Conservation (phyloP, 257 asterid genomes). For the Ocimum tenuiflorum region DNA sequence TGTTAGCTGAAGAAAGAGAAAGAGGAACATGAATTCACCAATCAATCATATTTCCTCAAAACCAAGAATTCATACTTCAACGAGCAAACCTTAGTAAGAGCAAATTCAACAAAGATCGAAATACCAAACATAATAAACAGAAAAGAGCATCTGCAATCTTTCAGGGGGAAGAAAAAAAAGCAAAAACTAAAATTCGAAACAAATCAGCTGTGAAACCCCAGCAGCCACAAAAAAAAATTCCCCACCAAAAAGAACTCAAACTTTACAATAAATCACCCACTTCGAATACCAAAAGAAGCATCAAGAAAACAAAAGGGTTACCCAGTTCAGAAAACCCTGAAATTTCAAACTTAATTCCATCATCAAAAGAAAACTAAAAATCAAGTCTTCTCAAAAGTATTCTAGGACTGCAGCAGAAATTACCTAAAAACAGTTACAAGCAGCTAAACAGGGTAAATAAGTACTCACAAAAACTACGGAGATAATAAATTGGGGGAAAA, state of each 20-base stretch:
- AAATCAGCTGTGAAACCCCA: background rate
- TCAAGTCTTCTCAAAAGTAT: constrained; percentile 1
- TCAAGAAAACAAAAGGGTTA: background rate
- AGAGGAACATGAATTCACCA: background rate
- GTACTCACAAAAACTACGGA: background rate
- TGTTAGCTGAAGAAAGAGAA: background rate
- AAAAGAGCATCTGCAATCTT: background rate
- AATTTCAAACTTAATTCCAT: background rate
- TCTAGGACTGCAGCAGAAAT: background rate
- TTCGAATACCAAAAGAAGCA: background rate
- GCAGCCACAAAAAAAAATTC: constrained; percentile 5
- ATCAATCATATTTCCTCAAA: background rate
- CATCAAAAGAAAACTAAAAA: background rate
- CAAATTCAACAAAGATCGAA: constrained; percentile 11
- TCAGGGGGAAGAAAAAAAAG: background rate
- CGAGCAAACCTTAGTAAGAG: background rate
- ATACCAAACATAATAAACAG: background rate
- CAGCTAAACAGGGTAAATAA: background rate
- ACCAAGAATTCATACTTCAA: constrained; percentile 5
- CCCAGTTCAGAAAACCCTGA: constrained; percentile 9
- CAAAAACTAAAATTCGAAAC: too few species aligned
- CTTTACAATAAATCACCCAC: constrained; percentile 5
- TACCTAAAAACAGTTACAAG: background rate
- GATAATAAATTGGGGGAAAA: background rate
- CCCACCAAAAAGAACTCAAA: background rate